These are phyloP conservation scores for Mortierella sp. DNA, from an alignment of 371 early-diverging fungal genomes.

Conservation along the genomic window DNA sequence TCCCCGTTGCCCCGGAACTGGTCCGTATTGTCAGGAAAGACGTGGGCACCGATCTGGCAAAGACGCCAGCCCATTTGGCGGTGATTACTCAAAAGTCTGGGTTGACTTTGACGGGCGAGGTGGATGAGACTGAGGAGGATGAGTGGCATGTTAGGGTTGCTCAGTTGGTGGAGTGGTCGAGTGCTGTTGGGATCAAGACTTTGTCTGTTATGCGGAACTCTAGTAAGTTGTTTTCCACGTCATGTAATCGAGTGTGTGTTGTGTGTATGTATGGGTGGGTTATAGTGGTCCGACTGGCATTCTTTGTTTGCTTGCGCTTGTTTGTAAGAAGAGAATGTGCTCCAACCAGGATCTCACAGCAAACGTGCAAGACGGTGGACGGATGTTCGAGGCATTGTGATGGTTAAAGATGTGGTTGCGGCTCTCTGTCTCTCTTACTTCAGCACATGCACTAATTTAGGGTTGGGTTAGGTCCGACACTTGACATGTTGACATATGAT, in stretches of 20 bases:
- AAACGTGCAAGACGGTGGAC: not conserved
- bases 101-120: slow-evolving; percentile 20
- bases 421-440: not conserved
- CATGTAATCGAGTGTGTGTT: not conserved
- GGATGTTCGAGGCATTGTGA: not conserved
- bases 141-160: slow-evolving; percentile 40
- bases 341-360: not conserved
- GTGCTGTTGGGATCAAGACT: slow-evolving; percentile 43
- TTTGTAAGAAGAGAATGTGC: not conserved
- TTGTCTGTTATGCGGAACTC: slow-evolving; percentile 49
- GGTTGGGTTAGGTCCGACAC: not conserved
- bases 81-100: slow-evolving; percentile 28
- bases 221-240: slow-evolving; percentile 30
- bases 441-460: slow-evolving; percentile 11
- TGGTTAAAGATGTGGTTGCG: not conserved
- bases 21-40: slow-evolving; percentile 38
- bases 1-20: slow-evolving; percentile 34
- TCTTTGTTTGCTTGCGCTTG: not conserved
- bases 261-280: not conserved
- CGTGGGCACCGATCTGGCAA: slow-evolving; percentile 22
- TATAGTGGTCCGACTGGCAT: not conserved
- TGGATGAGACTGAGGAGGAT: slow-evolving; percentile 43
- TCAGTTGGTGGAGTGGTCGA: slow-evolving; percentile 44
- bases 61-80: slow-evolving; percentile 46
- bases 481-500: not conserved